These are phyloP conservation scores for Leccinellum rugosiceps DNA, from an alignment of 768 basidiomycete genomes.

Conservation along the genomic window DNA sequence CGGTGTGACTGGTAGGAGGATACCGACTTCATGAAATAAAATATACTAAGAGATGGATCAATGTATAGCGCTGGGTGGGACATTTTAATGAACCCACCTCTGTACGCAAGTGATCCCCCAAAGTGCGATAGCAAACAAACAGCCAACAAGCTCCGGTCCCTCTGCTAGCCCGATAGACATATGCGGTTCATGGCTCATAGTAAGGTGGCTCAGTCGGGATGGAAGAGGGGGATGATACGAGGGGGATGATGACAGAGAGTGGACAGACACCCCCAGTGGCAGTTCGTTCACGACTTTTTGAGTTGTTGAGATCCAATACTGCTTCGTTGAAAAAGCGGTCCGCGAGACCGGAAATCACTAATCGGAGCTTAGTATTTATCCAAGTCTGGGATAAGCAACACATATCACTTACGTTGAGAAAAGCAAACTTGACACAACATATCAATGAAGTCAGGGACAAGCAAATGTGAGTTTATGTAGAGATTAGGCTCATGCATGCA, in stretches of 20 bases:
- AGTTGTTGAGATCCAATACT: not conserved
- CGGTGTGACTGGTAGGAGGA: not conserved
- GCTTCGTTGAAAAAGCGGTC: not conserved
- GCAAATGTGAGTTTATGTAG: not conserved
- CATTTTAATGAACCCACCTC: constrained; percentile 9
- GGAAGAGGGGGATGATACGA: not conserved
- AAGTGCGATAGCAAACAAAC: constrained; percentile 18
- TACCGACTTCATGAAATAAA: constrained; percentile 20
- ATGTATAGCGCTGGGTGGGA: not conserved
- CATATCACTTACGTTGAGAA: not conserved
- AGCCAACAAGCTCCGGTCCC: constrained; percentile 16
- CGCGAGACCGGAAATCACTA: not conserved
- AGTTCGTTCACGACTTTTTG: not conserved
- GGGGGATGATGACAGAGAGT: not conserved
- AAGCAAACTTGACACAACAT: not conserved
- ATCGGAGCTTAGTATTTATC: not conserved
- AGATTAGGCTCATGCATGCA: not conserved
- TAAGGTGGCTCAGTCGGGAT: not conserved
- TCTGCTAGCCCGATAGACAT: not conserved
- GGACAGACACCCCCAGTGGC: not conserved
- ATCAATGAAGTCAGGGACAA: not conserved
- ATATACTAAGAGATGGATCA: constrained; percentile 3
- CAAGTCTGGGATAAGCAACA: not conserved
- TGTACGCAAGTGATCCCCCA: constrained; percentile 25
- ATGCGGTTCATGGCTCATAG: not conserved